phyloP scores from a whole-genome alignment of 1,284 basidiomycete genomes.

The Boletus sp. region DNA sequence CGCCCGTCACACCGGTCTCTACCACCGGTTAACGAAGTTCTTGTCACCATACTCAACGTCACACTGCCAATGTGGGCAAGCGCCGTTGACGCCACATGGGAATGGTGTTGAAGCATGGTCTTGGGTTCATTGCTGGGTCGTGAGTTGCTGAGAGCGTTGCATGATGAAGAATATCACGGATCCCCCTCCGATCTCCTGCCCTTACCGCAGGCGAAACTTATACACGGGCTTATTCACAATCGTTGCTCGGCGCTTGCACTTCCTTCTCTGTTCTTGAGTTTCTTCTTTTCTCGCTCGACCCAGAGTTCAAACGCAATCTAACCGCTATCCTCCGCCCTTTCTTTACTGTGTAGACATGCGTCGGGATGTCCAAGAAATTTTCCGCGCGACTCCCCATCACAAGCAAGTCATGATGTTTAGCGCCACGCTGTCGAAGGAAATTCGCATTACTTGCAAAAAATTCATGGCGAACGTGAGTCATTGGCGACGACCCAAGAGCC shows the following conservation, averaged over 20 bases:
- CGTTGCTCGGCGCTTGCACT: slow-evolving; percentile 13
- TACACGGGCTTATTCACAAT: slow-evolving; percentile 14
- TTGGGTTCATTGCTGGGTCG: slow-evolving; percentile 33
- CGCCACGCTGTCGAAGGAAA: slow-evolving; percentile 96
- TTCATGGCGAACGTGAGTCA: slow-evolving; percentile 96
- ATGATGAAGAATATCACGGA: slow-evolving; percentile 28
- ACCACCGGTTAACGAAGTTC: slow-evolving; percentile 38
- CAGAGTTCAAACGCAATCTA: slow-evolving; percentile 47
- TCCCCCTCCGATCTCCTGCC: slow-evolving; percentile 19
- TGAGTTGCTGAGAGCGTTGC: slow-evolving; percentile 30
- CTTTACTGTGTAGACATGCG: slow-evolving; percentile 85
- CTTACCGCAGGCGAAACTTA: slow-evolving; percentile 15
- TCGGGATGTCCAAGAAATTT: slow-evolving; percentile 99
- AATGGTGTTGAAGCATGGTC: slow-evolving; percentile 34
- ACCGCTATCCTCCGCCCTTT: slow-evolving; percentile 48
- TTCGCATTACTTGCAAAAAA: slow-evolving; percentile 97
- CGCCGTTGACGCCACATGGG: slow-evolving; percentile 34
- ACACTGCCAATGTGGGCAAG: slow-evolving; percentile 44
- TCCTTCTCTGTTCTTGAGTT: slow-evolving; percentile 33
- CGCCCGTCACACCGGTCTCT: slow-evolving; percentile 38
- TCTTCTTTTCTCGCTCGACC: slow-evolving; percentile 50
- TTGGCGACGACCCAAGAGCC: background rate
- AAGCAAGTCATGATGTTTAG: slow-evolving; percentile 99
- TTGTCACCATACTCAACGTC: slow-evolving; percentile 50
- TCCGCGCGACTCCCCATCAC: slow-evolving; percentile 98